phyloP scores from a whole-genome alignment of 2,329 filamentous ascomycete genomes.

The Graphilbum ipis-grandicollis region DNA sequence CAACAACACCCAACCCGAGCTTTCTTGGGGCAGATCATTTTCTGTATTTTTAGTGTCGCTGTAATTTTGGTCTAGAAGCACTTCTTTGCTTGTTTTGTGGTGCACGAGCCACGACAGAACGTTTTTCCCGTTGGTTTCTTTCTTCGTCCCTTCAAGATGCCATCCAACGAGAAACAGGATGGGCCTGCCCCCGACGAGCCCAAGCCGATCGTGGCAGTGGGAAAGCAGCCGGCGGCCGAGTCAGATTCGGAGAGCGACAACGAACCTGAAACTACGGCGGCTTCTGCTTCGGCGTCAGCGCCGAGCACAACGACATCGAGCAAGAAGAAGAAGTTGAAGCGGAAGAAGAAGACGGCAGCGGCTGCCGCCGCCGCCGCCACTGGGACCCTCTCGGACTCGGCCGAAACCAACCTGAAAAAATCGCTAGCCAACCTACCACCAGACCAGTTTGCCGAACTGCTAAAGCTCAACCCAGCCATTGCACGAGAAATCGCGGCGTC shows the following conservation, averaged over 20 bases:
- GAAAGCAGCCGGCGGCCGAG: constrained; percentile 26
- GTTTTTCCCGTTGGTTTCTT: too few relatives aligned
- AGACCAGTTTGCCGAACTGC: constrained; percentile 45
- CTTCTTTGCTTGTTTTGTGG: too few relatives aligned
- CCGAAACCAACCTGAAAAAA: constrained; percentile 26
- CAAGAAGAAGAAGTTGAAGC: constrained; percentile 50
- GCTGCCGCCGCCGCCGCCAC: constrained; percentile 10
- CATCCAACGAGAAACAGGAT: constrained; percentile 1
- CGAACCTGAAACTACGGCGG: constrained; percentile 11
- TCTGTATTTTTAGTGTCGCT: too few relatives aligned
- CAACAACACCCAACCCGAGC: too few relatives aligned
- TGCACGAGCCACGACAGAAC: too few relatives aligned
- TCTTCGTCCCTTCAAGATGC: too few relatives aligned
- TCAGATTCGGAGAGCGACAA: constrained; percentile 17
- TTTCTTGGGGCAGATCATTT: too few relatives aligned
- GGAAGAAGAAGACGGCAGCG: constrained; percentile 35
- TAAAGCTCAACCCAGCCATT: constrained; percentile 56
- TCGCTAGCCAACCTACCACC: constrained; percentile 35
- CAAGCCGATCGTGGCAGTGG: constrained; percentile 20
- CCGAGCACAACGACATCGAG: constrained; percentile 17
- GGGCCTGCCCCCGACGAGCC: background rate
- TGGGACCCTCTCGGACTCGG: background rate
- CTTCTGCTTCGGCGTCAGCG: background rate
- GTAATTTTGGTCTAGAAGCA: too few relatives aligned
- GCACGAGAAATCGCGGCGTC: constrained; percentile 33